Percentiles rank a stretch among this genome's conserved stretches.
phyloP scores from a whole-genome alignment of 176 grass and related monocot species.

The Aegilops speltoides region DNA sequence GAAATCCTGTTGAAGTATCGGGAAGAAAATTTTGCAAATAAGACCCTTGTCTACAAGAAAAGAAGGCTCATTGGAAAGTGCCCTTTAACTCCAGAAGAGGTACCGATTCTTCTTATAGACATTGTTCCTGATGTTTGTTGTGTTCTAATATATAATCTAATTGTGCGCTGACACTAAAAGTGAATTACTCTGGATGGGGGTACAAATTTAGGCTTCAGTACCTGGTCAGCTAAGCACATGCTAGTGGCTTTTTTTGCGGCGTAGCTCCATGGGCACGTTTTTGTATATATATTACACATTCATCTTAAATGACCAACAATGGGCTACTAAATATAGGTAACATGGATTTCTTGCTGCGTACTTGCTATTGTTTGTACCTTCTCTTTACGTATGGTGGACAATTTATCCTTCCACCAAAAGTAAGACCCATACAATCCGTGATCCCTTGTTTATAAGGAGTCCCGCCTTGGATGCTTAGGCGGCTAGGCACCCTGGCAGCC shows the following conservation, averaged over 20 bases:
- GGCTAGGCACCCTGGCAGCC: no score
- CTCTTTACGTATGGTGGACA: background rate
- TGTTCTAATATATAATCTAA: background rate
- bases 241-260: background rate
- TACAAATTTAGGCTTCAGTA: background rate
- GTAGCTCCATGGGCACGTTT: background rate
- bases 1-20: slow-evolving; percentile 88
- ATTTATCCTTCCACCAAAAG: background rate
- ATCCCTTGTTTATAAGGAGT: no score
- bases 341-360: background rate
- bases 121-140: slow-evolving; percentile 23
- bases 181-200: background rate
- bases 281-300: background rate
- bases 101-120: slow-evolving; percentile 33
- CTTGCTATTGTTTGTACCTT: background rate
- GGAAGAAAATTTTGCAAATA: slow-evolving; percentile 71
- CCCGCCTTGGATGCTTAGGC: no score
- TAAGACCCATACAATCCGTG: background rate
- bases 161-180: background rate
- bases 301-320: background rate
- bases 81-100: slow-evolving; percentile 99
- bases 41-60: slow-evolving; percentile 68
- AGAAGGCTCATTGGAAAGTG: slow-evolving; percentile 88
- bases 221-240: background rate
- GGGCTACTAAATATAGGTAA: background rate